A percentile compares a stretch with the other conserved stretches of the same genome.
phyloP scores from a whole-genome alignment of 2,329 filamentous ascomycete species.

The Exophiala bonariae region DNA sequence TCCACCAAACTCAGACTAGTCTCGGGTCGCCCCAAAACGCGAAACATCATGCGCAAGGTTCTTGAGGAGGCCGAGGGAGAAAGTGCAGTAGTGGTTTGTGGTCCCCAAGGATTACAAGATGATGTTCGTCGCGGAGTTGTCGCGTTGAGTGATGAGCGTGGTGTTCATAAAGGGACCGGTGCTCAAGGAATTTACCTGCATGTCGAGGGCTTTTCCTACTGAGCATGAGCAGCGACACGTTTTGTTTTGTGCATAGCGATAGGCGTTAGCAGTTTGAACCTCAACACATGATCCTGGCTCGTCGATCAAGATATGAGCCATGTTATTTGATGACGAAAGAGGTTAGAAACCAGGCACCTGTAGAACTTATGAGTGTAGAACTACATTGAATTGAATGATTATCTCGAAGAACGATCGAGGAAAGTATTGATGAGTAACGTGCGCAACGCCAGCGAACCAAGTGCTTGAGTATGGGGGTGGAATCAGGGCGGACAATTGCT shows the following conservation, averaged over 20 bases:
- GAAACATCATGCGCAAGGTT: slow-evolving; percentile 53
- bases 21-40: slow-evolving; percentile 54
- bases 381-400: no score
- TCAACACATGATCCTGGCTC: no score
- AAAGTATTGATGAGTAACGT: no score
- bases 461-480: no score
- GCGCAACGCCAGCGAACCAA: no score
- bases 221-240: background rate
- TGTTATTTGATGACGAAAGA: no score
- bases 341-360: no score
- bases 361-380: no score
- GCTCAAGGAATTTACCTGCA: slow-evolving; percentile 65
- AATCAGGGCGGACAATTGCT: no score
- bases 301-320: no score
- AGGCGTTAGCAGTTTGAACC: slow-evolving; percentile 7
- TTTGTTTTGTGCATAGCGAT: slow-evolving; percentile 9
- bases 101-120: slow-evolving; percentile 56
- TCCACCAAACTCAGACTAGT: slow-evolving; percentile 35
- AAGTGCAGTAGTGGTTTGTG: slow-evolving; percentile 63
- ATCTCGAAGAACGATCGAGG: no score
- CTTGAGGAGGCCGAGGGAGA: slow-evolving; percentile 63
- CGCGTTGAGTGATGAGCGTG: slow-evolving; percentile 62
- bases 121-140: slow-evolving; percentile 57
- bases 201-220: slow-evolving; percentile 58
- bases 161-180: slow-evolving; percentile 66